Conservation (phyloP, 2,329 filamentous ascomycete species). For the Pseudogymnoascus sp. region DNA sequence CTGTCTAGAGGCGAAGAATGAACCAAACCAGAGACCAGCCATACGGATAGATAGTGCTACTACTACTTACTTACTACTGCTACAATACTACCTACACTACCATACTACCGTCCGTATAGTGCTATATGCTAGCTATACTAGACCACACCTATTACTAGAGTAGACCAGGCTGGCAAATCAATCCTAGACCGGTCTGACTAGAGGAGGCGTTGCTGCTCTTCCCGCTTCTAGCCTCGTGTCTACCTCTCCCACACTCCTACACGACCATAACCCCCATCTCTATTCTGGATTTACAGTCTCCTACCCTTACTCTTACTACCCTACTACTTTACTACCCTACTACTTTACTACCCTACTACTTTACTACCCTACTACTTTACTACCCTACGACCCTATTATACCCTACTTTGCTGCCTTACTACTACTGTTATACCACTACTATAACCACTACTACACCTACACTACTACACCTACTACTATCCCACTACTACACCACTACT, state of each 20-base stretch:
- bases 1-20: too few species aligned
- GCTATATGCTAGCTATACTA: background rate
- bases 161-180: background rate
- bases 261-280: background rate
- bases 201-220: background rate
- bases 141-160: background rate
- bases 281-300: background rate
- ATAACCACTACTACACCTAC: background rate
- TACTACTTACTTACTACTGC: background rate
- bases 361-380: background rate
- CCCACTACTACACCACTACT: background rate
- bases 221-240: background rate
- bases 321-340: too few species aligned
- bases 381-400: background rate
- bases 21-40: too few species aligned
- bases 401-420: background rate
- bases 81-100: too few species aligned
- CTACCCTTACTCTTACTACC: background rate
- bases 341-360: background rate
- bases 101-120: background rate
- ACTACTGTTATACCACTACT: background rate
- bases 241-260: background rate
- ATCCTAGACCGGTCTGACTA: background rate
- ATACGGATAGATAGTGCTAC: background rate
- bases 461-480: background rate